Percentiles rank a stretch among this genome's conserved stretches.
Evolutionary conservation across 441 rosid genomes (phyloP).

Genomic region (Brassica balearica): DNA sequence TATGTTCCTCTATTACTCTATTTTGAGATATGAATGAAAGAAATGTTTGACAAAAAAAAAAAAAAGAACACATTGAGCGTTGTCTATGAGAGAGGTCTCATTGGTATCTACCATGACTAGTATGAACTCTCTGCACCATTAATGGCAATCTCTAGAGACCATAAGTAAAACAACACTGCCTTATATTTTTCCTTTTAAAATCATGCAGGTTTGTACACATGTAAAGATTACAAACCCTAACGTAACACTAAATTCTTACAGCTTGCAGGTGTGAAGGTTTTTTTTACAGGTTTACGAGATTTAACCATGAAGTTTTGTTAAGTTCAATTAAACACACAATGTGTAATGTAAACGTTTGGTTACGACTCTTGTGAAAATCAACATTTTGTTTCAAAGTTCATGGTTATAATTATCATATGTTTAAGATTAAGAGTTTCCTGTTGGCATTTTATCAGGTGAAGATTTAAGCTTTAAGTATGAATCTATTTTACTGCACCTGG

Average conservation of each 20-base stretch:
- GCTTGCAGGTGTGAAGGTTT: too few species aligned
- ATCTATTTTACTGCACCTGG: constrained; percentile 19
- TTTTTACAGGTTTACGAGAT: neutral
- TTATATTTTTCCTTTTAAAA: neutral
- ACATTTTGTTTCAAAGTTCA: neutral
- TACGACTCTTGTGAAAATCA: neutral
- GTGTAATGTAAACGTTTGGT: neutral
- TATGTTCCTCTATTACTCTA: too few species aligned
- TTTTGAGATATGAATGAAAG: too few species aligned
- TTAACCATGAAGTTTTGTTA: constrained; percentile 26
- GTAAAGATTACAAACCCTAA: constrained; percentile 47
- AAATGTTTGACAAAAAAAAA: too few species aligned
- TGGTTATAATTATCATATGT: neutral
- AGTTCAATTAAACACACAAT: constrained; percentile 10
- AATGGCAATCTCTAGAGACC: neutral
- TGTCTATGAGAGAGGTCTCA: constrained; percentile 86
- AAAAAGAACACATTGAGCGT: constrained; percentile 53
- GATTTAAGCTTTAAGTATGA: constrained; percentile 31
- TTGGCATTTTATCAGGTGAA: constrained; percentile 31
- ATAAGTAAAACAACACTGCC: neutral
- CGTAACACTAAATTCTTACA: neutral
- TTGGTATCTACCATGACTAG: constrained; percentile 97
- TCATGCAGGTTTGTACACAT: constrained; percentile 76
- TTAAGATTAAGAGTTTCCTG: neutral
- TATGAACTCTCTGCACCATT: constrained; percentile 29